Conservation (phyloP, 768 basidiomycete species). For the Cystobasidium ongulense region DNA sequence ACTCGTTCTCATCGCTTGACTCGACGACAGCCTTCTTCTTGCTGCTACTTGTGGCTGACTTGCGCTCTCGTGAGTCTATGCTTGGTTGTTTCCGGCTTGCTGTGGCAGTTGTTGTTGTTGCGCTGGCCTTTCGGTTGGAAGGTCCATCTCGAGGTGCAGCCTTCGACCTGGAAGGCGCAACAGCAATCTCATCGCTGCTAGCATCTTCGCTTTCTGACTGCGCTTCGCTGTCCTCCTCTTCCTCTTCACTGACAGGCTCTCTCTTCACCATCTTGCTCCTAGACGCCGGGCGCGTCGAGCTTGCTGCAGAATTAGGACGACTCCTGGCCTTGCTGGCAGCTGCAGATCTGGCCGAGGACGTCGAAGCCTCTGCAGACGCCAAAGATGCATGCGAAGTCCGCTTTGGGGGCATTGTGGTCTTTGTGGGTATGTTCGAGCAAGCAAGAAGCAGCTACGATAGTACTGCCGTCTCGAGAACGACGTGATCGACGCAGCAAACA, state of each 20-base stretch:
- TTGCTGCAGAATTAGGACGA: not conserved
- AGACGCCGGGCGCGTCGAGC: not conserved
- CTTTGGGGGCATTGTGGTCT: not conserved
- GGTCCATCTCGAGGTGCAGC: not conserved
- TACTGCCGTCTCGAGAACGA: not conserved
- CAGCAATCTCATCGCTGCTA: not conserved
- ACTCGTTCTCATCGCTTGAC: constrained; percentile 39
- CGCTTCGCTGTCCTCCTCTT: constrained; percentile 1
- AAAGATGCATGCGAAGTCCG: not conserved
- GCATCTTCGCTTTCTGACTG: not conserved
- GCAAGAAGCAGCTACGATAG: not conserved
- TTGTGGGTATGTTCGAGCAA: no score
- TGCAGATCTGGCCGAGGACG: not conserved
- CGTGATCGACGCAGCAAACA: no score
- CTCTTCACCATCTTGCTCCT: constrained; percentile 4
- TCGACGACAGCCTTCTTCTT: constrained; percentile 25
- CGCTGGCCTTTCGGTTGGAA: not conserved
- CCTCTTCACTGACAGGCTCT: constrained; percentile 1
- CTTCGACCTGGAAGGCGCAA: not conserved
- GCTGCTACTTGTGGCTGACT: constrained; percentile 24
- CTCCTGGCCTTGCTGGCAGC: not conserved
- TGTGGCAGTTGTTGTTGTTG: not conserved
- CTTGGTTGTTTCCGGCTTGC: not conserved
- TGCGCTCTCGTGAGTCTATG: no score
- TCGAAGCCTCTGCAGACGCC: not conserved